Evolutionary conservation across 169 alveolate genomes (phyloP).

Genomic region (Plasmodium knowlesi): DNA sequence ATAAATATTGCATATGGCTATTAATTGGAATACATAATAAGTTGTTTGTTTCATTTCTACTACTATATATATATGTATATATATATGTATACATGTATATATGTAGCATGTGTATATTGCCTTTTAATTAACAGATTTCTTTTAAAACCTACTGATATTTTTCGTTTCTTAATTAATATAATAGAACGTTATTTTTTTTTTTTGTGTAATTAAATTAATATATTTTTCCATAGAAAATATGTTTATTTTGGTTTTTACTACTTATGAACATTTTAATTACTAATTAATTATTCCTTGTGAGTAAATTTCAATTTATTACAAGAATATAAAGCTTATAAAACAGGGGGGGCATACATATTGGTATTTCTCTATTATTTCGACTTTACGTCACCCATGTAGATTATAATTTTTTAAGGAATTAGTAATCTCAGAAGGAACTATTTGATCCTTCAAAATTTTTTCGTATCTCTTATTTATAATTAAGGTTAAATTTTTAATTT

Average conservation of each 20-base stretch:
- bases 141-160: neutral
- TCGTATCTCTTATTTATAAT: neutral
- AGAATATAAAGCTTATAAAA: neutral
- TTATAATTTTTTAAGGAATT: neutral
- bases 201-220: neutral
- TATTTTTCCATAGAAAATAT: neutral
- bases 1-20: neutral
- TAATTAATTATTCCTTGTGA: neutral
- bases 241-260: neutral
- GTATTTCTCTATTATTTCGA: neutral
- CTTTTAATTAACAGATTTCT: neutral
- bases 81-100: neutral
- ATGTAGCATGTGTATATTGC: neutral
- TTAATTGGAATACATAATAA: neutral
- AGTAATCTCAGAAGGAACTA: neutral
- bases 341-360: neutral
- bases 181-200: neutral
- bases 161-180: neutral
- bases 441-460: neutral
- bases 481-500: neutral
- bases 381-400: neutral
- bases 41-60: neutral
- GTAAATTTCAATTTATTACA: neutral
- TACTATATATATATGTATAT: neutral
- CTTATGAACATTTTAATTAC: neutral